Evolutionary conservation across 257 asterid species (phyloP).

Genomic region (Nicotiana knightiana): DNA sequence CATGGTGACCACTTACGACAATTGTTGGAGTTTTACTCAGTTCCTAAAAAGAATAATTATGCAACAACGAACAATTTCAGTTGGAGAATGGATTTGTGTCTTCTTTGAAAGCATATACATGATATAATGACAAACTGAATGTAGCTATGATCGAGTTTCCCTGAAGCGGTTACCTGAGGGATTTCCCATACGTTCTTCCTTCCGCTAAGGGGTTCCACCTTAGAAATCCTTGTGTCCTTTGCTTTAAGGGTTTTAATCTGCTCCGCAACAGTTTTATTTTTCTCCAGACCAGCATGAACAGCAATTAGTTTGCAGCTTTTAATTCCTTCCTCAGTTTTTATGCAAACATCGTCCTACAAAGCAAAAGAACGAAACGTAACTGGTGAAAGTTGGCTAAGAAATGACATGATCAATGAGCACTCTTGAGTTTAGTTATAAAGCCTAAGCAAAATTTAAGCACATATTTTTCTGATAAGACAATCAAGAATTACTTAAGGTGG

Average conservation of each 20-base stretch:
- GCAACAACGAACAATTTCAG: background rate
- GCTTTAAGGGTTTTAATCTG: slow-evolving; percentile 62
- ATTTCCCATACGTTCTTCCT: slow-evolving; percentile 80
- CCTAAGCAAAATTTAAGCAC: background rate
- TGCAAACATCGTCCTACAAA: slow-evolving; percentile 56
- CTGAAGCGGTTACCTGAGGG: slow-evolving; percentile 33
- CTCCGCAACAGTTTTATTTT: slow-evolving; percentile 40
- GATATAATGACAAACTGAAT: background rate
- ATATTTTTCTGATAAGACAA: background rate
- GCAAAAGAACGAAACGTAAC: background rate
- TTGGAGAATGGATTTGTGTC: background rate
- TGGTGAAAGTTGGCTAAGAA: background rate
- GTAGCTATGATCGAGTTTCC: too few relatives aligned
- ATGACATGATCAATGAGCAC: background rate
- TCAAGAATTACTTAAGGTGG: background rate
- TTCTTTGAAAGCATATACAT: background rate
- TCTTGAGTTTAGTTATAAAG: background rate
- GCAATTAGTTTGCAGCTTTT: slow-evolving; percentile 64
- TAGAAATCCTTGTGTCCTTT: slow-evolving; percentile 79
- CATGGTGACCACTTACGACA: slow-evolving; percentile 83
- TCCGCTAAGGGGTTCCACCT: slow-evolving; percentile 77
- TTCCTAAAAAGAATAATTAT: slow-evolving; percentile 32
- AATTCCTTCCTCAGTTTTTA: slow-evolving; percentile 58
- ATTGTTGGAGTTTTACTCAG: slow-evolving; percentile 45
- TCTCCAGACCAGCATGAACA: slow-evolving; percentile 92